Evolutionary conservation across 2,329 filamentous ascomycete species (phyloP).

Genomic region (Aciculosporium take): DNA sequence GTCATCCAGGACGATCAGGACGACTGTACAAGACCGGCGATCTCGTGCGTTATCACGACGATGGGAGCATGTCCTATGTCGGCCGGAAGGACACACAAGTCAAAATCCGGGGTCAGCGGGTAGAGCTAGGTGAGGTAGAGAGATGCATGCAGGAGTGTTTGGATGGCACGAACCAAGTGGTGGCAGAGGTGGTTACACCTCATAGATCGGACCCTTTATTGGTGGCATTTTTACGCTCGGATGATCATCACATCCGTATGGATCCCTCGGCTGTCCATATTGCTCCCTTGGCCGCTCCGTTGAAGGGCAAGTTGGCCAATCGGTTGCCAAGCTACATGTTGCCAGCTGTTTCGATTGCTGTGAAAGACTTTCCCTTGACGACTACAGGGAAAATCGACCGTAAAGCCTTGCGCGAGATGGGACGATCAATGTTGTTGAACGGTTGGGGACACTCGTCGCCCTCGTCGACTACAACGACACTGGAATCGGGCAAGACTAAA

Average conservation of each 20-base stretch:
- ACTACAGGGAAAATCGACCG: background rate
- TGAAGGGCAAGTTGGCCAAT: background rate
- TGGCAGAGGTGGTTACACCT: background rate
- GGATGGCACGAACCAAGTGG: background rate
- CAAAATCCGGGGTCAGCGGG: constrained; percentile 39
- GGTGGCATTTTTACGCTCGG: background rate
- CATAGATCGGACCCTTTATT: background rate
- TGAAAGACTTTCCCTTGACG: background rate
- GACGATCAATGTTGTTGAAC: background rate
- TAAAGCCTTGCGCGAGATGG: background rate
- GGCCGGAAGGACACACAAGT: constrained; percentile 21
- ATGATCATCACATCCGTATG: background rate
- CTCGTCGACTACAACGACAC: too few species aligned
- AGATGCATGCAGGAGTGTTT: background rate
- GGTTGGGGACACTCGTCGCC: too few species aligned
- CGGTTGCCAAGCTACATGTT: background rate
- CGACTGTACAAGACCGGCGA: constrained; percentile 14
- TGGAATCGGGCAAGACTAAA: background rate
- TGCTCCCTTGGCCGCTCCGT: background rate
- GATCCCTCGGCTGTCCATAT: background rate
- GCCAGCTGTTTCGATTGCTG: background rate
- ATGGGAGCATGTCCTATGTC: constrained; percentile 10
- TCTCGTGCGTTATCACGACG: constrained; percentile 17
- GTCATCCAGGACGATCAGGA: constrained; percentile 13
- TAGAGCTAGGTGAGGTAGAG: constrained; percentile 25